Evolutionary conservation across 768 basidiomycete species (phyloP).

Genomic region (Hortiboletus campestris): DNA sequence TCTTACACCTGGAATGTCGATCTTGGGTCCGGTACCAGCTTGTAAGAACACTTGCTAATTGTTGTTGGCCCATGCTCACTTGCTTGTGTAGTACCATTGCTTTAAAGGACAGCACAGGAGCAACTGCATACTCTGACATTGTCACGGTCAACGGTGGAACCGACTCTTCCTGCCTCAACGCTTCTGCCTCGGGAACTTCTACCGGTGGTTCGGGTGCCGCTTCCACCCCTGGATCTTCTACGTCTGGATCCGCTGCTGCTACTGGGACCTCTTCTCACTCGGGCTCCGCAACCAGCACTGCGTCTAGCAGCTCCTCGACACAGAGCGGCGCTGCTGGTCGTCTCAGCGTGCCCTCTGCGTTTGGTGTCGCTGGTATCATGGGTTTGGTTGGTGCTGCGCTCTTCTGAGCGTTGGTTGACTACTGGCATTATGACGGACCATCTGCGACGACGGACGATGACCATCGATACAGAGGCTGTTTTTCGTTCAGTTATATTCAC

Average conservation of each 20-base stretch:
- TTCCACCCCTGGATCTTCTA: constrained; percentile 5
- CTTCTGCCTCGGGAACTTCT: constrained; percentile 13
- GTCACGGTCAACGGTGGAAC: constrained; percentile 42
- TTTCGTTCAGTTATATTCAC: constrained; percentile 11
- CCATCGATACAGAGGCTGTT: constrained; percentile 9
- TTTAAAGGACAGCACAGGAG: constrained; percentile 60
- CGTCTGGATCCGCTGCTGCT: neutral
- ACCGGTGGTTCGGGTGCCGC: constrained; percentile 1
- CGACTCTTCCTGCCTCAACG: constrained; percentile 32
- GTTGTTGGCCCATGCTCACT: neutral
- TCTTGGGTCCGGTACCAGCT: constrained; percentile 38
- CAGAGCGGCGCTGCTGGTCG: constrained; percentile 33
- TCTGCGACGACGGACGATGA: constrained; percentile 15
- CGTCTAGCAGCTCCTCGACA: constrained; percentile 26
- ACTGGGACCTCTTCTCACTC: neutral
- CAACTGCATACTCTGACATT: constrained; percentile 49
- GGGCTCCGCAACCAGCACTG: constrained; percentile 15
- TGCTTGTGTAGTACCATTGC: constrained; percentile 43
- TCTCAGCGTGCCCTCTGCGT: constrained; percentile 28
- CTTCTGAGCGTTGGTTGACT: constrained; percentile 32
- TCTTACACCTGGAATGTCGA: constrained; percentile 56
- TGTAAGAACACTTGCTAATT: constrained; percentile 36
- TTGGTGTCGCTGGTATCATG: constrained; percentile 49
- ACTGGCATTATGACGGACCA: constrained; percentile 5
- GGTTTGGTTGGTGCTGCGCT: constrained; percentile 51